Conservation (phyloP, 306 rosid species). For the Cercis canadensis region DNA sequence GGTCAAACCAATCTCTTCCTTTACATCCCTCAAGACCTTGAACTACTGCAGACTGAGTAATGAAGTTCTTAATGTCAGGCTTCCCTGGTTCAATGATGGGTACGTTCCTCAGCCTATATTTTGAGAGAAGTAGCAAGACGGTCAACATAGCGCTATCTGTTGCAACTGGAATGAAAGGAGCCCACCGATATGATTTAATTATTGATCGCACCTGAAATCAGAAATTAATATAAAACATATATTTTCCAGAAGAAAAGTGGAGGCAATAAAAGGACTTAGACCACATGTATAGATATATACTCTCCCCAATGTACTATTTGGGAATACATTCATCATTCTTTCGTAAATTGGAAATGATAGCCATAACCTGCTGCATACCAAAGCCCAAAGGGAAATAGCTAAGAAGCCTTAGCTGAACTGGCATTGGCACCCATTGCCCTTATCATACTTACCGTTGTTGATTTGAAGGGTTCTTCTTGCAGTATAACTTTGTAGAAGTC, state of each 20-base stretch:
- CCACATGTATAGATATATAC: neutral
- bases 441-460: conserved; percentile 74
- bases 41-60: conserved; percentile 91
- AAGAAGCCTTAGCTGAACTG: neutral
- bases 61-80: conserved; percentile 71
- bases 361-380: neutral
- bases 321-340: neutral
- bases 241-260: conserved; percentile 2
- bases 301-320: conserved; percentile 11
- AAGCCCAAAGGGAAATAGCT: neutral
- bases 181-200: conserved; percentile 75
- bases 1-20: conserved; percentile 93
- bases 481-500: conserved; percentile 85
- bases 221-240: conserved; percentile 8
- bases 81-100: conserved; percentile 82
- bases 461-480: conserved; percentile 93
- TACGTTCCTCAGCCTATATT: conserved; percentile 88
- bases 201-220: conserved; percentile 73
- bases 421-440: neutral
- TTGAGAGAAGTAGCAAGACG: conserved; percentile 84
- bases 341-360: conserved; percentile 9
- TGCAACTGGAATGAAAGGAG: conserved; percentile 83
- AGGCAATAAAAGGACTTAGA: conserved; percentile 1
- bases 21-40: conserved; percentile 81
- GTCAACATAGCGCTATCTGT: conserved; percentile 73